Percentiles rank a stretch among this genome's conserved stretches.
phyloP scores from a whole-genome alignment of 768 basidiomycete genomes.

The Kwoniella sp. region DNA sequence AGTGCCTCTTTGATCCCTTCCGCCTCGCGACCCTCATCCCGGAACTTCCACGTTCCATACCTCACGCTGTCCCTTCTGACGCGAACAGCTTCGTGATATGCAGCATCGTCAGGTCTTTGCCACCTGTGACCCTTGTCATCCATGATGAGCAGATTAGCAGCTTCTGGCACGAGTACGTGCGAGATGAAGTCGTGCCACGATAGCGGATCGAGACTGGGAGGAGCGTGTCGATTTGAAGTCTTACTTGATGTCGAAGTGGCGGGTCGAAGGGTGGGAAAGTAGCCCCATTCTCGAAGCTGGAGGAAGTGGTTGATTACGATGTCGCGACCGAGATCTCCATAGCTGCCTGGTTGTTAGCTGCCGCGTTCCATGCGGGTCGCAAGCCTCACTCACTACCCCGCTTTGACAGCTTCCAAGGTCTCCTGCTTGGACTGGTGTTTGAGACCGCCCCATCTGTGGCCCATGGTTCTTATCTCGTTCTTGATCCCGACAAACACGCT shows the following conservation, averaged over 20 bases:
- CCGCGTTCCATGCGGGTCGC: neutral
- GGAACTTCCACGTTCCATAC: conserved; percentile 83
- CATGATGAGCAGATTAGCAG: conserved; percentile 73
- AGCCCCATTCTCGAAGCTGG: conserved; percentile 18
- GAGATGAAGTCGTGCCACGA: conserved; percentile 71
- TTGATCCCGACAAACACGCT: conserved; percentile 17
- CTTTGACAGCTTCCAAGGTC: conserved; percentile 11
- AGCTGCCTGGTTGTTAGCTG: conserved; percentile 11
- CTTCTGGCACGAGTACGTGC: conserved; percentile 84
- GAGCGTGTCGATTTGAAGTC: neutral
- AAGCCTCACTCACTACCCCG: conserved; percentile 39
- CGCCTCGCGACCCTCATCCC: conserved; percentile 54
- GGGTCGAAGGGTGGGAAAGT: conserved; percentile 4
- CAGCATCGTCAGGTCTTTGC: conserved; percentile 40
- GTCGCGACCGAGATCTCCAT: conserved; percentile 28
- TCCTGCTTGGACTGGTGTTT: conserved; percentile 12
- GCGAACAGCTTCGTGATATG: conserved; percentile 7
- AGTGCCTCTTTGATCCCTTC: neutral
- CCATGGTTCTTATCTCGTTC: conserved; percentile 19
- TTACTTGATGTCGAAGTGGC: neutral
- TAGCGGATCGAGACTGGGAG: conserved; percentile 53
- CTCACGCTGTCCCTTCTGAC: conserved; percentile 70
- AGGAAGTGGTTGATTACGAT: conserved; percentile 27
- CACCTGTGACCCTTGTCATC: conserved; percentile 60
- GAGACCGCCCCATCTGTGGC: conserved; percentile 17